These are phyloP conservation scores for Claviceps digitariae DNA, from an alignment of 2,329 filamentous ascomycete species.

Conservation along the genomic window DNA sequence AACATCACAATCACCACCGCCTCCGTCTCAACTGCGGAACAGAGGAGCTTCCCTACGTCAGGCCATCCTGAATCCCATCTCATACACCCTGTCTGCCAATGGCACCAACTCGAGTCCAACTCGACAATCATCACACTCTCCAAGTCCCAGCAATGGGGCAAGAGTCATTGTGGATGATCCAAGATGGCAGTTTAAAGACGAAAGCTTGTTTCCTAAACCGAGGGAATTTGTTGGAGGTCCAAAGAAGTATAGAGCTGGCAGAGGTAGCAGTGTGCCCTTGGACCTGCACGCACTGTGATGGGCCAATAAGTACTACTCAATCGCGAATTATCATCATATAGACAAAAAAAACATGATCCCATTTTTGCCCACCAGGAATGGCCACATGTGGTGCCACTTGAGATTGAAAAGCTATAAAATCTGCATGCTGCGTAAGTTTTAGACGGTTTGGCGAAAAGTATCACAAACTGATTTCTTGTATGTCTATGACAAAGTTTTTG, in stretches of 20 bases:
- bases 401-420: background rate
- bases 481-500: background rate
- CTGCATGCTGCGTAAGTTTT: background rate
- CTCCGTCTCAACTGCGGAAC: slow-evolving; percentile 22
- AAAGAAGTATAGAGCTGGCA: slow-evolving; percentile 76
- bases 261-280: slow-evolving; percentile 86
- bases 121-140: slow-evolving; percentile 16
- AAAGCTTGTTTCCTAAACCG: slow-evolving; percentile 71
- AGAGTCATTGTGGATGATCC: slow-evolving; percentile 56
- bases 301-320: background rate
- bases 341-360: background rate
- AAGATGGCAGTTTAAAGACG: slow-evolving; percentile 78
- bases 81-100: slow-evolving; percentile 59
- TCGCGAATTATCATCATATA: background rate
- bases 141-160: slow-evolving; percentile 14
- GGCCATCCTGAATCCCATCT: slow-evolving; percentile 59
- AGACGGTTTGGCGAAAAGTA: background rate
- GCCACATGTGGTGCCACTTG: background rate
- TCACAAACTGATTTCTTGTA: no score
- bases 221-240: slow-evolving; percentile 61
- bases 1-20: slow-evolving; percentile 27
- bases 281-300: slow-evolving; percentile 46
- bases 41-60: slow-evolving; percentile 36
- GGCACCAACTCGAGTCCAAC: slow-evolving; percentile 39
- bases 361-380: no score